Evolutionary conservation across 1,139 yeast genomes (phyloP).

Genomic region (Debaryomyces nepalensis): DNA sequence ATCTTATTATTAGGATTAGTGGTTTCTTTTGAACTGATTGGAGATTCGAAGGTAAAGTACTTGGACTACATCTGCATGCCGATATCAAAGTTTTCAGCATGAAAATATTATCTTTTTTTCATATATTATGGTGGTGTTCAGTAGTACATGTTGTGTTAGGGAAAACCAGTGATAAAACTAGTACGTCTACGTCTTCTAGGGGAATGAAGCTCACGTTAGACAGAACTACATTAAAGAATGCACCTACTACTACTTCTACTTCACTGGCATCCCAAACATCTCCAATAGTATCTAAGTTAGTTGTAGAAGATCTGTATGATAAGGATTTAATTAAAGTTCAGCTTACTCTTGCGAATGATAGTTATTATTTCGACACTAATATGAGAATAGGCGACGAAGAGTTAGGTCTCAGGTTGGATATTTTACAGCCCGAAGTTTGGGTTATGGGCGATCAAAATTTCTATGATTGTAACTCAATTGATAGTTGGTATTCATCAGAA

Average conservation of each 20-base stretch:
- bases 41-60: too few species aligned
- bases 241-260: background rate
- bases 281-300: background rate
- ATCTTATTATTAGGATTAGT: too few species aligned
- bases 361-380: constrained; percentile 14
- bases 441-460: constrained; percentile 34
- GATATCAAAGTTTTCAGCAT: background rate
- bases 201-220: constrained; percentile 4
- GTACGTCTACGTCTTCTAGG: background rate
- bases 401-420: constrained; percentile 34
- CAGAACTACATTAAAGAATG: background rate
- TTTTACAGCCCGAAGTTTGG: constrained; percentile 44
- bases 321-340: background rate
- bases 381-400: constrained; percentile 17
- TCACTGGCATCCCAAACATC: background rate
- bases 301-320: constrained; percentile 1
- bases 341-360: constrained; percentile 9
- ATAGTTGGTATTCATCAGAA: constrained; percentile 27
- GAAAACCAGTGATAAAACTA: background rate
- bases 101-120: background rate
- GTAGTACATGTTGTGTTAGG: background rate
- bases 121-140: background rate
- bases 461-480: constrained; percentile 28
- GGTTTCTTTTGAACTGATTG: too few species aligned
- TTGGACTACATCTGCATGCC: background rate